A percentile compares a stretch with the other conserved stretches of the same genome.
Conservation (phyloP, 495 filamentous ascomycete genomes). For the Daldinia childiae region DNA sequence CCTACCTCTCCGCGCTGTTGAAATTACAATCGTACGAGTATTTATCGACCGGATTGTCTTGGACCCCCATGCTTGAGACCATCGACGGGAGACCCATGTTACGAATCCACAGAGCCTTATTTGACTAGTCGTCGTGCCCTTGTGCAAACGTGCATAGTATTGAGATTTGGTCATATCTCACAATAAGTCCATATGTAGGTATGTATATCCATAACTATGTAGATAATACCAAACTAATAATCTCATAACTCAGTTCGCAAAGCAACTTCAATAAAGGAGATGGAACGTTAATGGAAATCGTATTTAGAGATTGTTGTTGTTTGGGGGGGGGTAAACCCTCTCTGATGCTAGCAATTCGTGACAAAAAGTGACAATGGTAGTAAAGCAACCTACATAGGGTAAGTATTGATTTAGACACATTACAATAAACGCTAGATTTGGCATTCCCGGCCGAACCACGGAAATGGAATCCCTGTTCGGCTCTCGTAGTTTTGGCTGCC, state of each 20-base stretch:
- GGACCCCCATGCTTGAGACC: constrained; percentile 16
- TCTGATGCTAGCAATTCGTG: not conserved
- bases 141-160: constrained; percentile 12
- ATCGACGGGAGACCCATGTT: constrained; percentile 22
- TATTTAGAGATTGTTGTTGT: not conserved
- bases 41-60: constrained; percentile 1
- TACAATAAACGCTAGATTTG: constrained; percentile 13
- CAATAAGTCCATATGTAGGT: not conserved
- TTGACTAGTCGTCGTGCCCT: constrained; percentile 14
- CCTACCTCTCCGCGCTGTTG: constrained; percentile 23
- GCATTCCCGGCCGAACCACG: constrained; percentile 32
- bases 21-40: constrained; percentile 26
- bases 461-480: constrained; percentile 23
- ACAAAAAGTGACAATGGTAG: constrained; percentile 6
- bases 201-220: too few relatives aligned
- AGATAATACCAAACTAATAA: not conserved
- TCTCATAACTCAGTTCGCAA: not conserved
- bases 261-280: not conserved
- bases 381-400: not conserved
- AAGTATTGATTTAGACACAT: constrained; percentile 5
- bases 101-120: constrained; percentile 29
- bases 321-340: not conserved
- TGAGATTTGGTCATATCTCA: constrained; percentile 28
- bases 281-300: not conserved
- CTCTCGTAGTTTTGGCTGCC: constrained; percentile 17